Conservation (phyloP, 257 asterid genomes). For the Rehmannia glutinosa region DNA sequence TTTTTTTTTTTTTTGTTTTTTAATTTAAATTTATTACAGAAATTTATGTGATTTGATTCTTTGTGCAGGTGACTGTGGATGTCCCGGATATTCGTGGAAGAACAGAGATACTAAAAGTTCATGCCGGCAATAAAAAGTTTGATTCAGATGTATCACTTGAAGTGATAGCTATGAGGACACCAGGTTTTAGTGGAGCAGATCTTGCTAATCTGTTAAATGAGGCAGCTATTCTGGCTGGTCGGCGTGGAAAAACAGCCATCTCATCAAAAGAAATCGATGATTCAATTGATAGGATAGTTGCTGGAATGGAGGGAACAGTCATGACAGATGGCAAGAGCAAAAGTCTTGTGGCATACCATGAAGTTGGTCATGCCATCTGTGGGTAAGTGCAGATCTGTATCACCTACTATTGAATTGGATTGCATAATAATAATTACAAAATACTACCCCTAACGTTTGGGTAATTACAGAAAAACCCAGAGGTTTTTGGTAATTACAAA, state of each 20-base stretch:
- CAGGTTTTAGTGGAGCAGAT: conserved; percentile 98
- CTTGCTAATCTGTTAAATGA: conserved; percentile 97
- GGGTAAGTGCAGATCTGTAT: conserved; percentile 51
- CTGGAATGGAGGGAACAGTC: conserved; percentile 98
- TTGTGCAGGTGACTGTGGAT: conserved; percentile 77
- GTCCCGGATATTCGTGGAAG: conserved; percentile 98
- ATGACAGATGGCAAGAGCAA: conserved; percentile 99
- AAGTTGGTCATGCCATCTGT: conserved; percentile 98
- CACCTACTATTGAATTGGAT: background rate
- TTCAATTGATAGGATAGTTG: conserved; percentile 95
- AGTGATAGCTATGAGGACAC: conserved; percentile 97
- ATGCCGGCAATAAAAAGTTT: conserved; percentile 78
- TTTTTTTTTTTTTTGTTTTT: conserved; percentile 7
- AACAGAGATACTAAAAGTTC: conserved; percentile 92
- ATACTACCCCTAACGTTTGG: too few relatives aligned
- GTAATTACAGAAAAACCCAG: too few relatives aligned
- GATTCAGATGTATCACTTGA: conserved; percentile 88
- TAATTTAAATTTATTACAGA: conserved; percentile 65
- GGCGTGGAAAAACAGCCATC: conserved; percentile 83
- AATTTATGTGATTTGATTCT: conserved; percentile 6
- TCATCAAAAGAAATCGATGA: conserved; percentile 93
- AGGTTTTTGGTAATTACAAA: too few relatives aligned
- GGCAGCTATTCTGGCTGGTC: conserved; percentile 94
- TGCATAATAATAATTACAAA: too few relatives aligned
- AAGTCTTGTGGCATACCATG: conserved; percentile 97